Conservation (phyloP, 192 early-diverging fungal genomes). For the Geranomyces michiganensis region DNA sequence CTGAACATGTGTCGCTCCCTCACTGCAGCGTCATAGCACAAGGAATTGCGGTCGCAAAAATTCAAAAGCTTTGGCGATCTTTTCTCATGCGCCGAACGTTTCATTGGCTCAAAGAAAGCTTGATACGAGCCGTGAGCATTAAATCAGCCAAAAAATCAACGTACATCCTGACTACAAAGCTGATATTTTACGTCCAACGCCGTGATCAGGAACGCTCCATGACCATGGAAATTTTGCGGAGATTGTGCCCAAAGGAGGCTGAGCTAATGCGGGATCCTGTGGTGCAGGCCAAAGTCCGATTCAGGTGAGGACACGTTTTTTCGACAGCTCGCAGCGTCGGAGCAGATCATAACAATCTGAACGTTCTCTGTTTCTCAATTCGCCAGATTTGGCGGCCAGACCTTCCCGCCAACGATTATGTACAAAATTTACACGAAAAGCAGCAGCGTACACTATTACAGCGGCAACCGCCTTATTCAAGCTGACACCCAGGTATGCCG, state of each 20-base stretch:
- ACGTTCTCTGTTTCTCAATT: slow-evolving; percentile 1
- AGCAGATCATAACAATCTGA: too few relatives aligned
- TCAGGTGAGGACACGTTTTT: slow-evolving; percentile 35
- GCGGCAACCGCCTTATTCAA: slow-evolving; percentile 44
- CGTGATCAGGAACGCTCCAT: slow-evolving; percentile 49
- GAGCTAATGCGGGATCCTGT: slow-evolving; percentile 50
- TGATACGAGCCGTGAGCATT: slow-evolving; percentile 44
- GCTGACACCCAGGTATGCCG: slow-evolving; percentile 46
- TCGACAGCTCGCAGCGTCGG: neutral
- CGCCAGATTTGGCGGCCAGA: slow-evolving; percentile 46
- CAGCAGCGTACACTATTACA: slow-evolving; percentile 57
- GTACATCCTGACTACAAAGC: neutral
- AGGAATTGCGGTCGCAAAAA: slow-evolving; percentile 33
- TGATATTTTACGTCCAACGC: neutral
- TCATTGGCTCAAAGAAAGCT: slow-evolving; percentile 38
- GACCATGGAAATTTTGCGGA: slow-evolving; percentile 46
- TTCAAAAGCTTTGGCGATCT: slow-evolving; percentile 41
- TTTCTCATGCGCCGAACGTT: slow-evolving; percentile 39
- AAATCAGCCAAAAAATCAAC: too few relatives aligned
- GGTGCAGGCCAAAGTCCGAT: slow-evolving; percentile 47
- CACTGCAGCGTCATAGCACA: slow-evolving; percentile 3
- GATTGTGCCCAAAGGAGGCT: slow-evolving; percentile 53
- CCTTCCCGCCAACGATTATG: slow-evolving; percentile 52
- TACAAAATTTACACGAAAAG: slow-evolving; percentile 58
- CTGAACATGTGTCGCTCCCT: too few relatives aligned